Percentiles rank a stretch among this genome's conserved stretches.
Evolutionary conservation across 176 grass and related monocot genomes (phyloP).

Genomic region (Melocanna baccifera): DNA sequence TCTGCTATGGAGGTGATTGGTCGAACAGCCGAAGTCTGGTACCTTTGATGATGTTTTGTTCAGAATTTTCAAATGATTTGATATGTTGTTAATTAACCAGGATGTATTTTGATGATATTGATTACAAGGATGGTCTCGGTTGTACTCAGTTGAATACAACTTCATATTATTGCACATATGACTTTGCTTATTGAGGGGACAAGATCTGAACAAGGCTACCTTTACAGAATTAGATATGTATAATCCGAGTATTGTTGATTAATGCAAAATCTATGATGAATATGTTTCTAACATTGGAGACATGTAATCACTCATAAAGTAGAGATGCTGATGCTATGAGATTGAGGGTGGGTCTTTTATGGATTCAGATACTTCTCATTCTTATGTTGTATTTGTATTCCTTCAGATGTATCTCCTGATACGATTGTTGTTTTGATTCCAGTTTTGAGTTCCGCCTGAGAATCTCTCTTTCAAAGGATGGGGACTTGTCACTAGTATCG

Average conservation of each 20-base stretch:
- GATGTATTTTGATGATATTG: background rate
- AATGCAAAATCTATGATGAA: background rate
- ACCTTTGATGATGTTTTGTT: background rate
- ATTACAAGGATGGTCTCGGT: background rate
- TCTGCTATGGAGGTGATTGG: background rate
- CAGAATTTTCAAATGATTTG: background rate
- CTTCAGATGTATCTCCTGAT: conserved; percentile 17
- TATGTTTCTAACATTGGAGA: background rate
- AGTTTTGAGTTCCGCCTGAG: conserved; percentile 90
- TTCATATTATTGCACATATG: background rate
- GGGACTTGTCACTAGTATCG: conserved; percentile 63
- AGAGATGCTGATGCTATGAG: background rate
- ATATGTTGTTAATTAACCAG: background rate
- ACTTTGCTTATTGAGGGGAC: background rate
- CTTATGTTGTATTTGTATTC: background rate
- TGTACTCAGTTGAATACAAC: background rate
- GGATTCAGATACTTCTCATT: background rate
- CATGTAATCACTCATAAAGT: too few relatives aligned
- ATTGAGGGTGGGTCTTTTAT: background rate
- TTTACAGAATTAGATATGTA: background rate
- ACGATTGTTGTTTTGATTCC: conserved; percentile 22
- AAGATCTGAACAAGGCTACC: background rate
- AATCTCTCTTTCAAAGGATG: conserved; percentile 78
- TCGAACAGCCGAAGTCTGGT: background rate
- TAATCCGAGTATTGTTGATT: background rate